Percentiles rank a stretch among this genome's conserved stretches.
Conservation (phyloP, 768 basidiomycete genomes). For the Hemileccinum impolitum region DNA sequence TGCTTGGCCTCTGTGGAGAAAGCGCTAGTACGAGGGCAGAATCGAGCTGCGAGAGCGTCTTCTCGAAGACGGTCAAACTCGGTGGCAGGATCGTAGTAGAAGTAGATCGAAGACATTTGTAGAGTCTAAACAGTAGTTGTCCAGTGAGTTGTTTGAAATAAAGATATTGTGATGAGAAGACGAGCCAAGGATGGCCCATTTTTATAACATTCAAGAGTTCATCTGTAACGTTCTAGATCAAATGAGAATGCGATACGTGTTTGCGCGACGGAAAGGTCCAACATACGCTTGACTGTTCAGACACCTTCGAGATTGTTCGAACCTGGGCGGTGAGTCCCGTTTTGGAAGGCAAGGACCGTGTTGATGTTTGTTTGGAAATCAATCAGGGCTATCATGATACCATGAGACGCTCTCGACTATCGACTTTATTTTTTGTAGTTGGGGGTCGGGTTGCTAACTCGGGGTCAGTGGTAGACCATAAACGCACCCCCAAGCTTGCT, state of each 20-base stretch:
- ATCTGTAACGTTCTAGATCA: slow-evolving; percentile 7
- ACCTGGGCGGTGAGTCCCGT: not conserved
- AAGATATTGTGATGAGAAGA: not conserved
- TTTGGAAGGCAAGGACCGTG: not conserved
- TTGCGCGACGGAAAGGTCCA: not conserved
- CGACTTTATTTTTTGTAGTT: too few relatives aligned
- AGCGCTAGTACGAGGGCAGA: not conserved
- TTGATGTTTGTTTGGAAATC: slow-evolving; percentile 9
- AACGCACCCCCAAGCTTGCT: too few relatives aligned
- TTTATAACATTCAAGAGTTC: slow-evolving; percentile 2
- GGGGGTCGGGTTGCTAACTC: too few relatives aligned
- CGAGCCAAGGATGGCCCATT: not conserved
- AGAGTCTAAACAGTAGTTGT: not conserved
- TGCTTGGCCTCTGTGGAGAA: not conserved
- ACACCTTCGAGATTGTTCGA: slow-evolving; percentile 8
- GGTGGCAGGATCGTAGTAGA: slow-evolving; percentile 5
- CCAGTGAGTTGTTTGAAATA: not conserved
- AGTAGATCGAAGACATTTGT: slow-evolving; percentile 3
- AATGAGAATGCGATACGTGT: not conserved
- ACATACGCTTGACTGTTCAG: not conserved
- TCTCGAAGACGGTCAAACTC: slow-evolving; percentile 9
- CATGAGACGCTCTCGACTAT: too few relatives aligned
- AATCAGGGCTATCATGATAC: too few relatives aligned
- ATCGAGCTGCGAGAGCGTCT: slow-evolving; percentile 22
- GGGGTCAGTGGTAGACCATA: too few relatives aligned